Evolutionary conservation across 1,284 basidiomycete species (phyloP), one percentile per base, ranked within the genome.

Genomic region (Marasmius fiardii): DNA sequence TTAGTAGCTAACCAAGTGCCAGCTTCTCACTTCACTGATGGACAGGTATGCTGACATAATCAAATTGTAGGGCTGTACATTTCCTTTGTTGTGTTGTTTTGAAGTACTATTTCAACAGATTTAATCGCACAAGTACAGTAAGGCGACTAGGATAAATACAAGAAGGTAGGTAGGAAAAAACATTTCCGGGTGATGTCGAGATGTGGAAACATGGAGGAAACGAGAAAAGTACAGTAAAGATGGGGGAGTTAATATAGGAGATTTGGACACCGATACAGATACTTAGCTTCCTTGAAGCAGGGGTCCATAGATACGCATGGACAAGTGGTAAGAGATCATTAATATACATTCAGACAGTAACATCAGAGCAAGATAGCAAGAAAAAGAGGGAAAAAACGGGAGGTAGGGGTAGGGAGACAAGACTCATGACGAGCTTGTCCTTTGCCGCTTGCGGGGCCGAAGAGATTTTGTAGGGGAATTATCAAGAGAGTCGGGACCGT

Each of bases 361-460:
- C 52, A 26, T 31, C 26, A 56, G 43, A 56, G 37, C 34, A 33
- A 56, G 10, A 21, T 39, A 56, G 49, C 50, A 58, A 50, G 52
- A 53, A 45, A 57, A 52, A 45, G 33, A 48, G 47, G 52, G 44
- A 54, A 20, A 43, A 44, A 44, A 23, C 16, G 60, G 61, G 54
- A 53, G 64, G 62, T 66, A 60, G 64, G 58, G 60, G n/a, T n/a
- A n/a, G n/a, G n/a, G n/a, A n/a, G 57, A 49, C 54, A 16, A 14
- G 34, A 21, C 20, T 48, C 23, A 50, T 4, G 43, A 56, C 20
- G 44, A 16, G 23, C 44, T 23, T 33, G 65, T 65, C 59, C 69
- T 75, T 61, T 78, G 73, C 61, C 72, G 78, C 70, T 80, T 82
- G 53, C 68, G 60, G 10, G 76, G 78, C 6, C 79, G 79, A 18